Base-by-base conservation (phyloP, 2,329 filamentous ascomycete genomes). In the Ilyonectria robusta region DNA sequence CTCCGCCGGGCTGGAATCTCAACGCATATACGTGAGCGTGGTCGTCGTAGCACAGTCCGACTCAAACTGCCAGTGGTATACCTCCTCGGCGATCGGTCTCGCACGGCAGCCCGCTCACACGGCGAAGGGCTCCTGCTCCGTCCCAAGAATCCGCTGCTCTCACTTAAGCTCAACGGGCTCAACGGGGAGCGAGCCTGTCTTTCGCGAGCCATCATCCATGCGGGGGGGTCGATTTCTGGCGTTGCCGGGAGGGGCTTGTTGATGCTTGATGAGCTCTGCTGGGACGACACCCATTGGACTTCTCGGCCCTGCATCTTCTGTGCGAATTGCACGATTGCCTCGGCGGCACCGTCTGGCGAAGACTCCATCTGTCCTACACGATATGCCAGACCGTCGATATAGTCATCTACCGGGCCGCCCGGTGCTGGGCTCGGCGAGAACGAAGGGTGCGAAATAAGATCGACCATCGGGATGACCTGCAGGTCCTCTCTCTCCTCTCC, bases 171-270 rank as follows among this genome's bases (percentile, higher is more conserved):
- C 11, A 29, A 5, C 26, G 13, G 42, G 21, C 51, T 33, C 3
- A 44, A 40, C 15, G 2, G 53, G 9, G 21, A 17, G 26, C 13
- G 33, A 31, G 13, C 21, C 3, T 31, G n/a, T 11, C 15, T 62
- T 3, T 21, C 37, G 7, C 47, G 19, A 4, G 40, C 60, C 17
- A 67, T 19, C 65, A 74, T 67, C 33, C 67, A 70, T 17, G 65
- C 62, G 3, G 76, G 76, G 42, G 73, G 68, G 51, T 75, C 69
- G 26, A 69, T 76, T 47, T 71, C 72, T 2, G 77, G 77, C 17
- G 77, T 80, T 0, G 78, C 76, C 2, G 78, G 78, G 2, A 79
- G 72, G 0, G 78, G 78, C 19, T 80, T 80, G 56, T 35, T 71
- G 29, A 78, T 68, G 40, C 61, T 59, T 5, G 23, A 40, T 15